A percentile compares a stretch with the other conserved stretches of the same genome.
Evolutionary conservation across 208 protist species (phyloP).

Genomic region (Trypanosoma brucei): DNA sequence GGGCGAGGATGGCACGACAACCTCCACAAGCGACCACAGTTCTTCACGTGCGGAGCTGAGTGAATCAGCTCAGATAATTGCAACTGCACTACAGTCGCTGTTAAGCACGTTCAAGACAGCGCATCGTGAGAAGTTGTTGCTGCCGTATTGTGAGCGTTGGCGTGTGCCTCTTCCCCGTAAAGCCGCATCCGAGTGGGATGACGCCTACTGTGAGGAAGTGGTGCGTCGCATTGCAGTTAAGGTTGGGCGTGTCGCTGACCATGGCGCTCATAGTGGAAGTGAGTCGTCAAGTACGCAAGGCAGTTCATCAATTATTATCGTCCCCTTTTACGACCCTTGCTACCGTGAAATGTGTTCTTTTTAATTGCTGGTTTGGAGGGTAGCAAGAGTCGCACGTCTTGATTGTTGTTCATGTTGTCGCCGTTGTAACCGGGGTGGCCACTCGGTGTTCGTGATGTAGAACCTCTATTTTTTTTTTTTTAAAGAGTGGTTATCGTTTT

Average conservation of each 20-base stretch:
- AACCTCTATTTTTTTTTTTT: too few species aligned
- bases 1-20: background rate
- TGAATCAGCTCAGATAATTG: constrained; percentile 3
- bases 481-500: too few species aligned
- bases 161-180: background rate
- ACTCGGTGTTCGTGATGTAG: too few species aligned
- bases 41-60: background rate
- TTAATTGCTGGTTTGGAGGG: too few species aligned
- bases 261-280: background rate
- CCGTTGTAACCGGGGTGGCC: too few species aligned
- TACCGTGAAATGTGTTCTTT: too few species aligned
- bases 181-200: background rate
- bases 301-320: background rate
- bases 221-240: background rate
- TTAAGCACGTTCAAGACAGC: background rate
- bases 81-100: background rate
- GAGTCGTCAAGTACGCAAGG: background rate
- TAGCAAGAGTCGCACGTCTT: too few species aligned
- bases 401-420: too few species aligned
- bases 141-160: constrained; percentile 2
- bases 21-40: background rate
- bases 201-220: background rate
- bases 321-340: background rate
- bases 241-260: background rate
- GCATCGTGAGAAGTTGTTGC: constrained; percentile 1